These are phyloP conservation scores for Podospora pseudoanserina DNA, from an alignment of 495 filamentous ascomycete genomes.

Conservation along the genomic window DNA sequence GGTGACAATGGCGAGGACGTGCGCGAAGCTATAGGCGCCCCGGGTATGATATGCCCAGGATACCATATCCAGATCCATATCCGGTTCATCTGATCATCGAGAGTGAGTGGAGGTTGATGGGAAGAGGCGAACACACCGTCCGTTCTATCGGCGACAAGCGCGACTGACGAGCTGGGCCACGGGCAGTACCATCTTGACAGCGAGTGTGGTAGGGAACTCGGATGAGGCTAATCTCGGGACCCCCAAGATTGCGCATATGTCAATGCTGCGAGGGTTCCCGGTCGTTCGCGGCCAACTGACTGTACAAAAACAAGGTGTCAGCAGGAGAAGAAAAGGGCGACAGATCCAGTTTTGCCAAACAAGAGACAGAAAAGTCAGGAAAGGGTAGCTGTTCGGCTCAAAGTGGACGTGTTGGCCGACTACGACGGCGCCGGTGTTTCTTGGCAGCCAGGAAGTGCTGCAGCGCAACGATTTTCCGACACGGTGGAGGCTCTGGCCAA, in stretches of 20 bases:
- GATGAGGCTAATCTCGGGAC: constrained; percentile 29
- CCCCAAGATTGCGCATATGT: constrained; percentile 45
- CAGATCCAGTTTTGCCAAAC: not conserved
- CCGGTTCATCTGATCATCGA: constrained; percentile 18
- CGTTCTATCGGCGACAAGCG: constrained; percentile 20
- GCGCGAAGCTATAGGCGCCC: not conserved
- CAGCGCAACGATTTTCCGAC: constrained; percentile 12
- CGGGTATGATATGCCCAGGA: not conserved
- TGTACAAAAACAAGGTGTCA: constrained; percentile 1
- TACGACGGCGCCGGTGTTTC: constrained; percentile 17
- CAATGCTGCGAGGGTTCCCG: constrained; percentile 35
- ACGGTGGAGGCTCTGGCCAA: constrained; percentile 29
- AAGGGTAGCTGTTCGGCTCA: constrained; percentile 9
- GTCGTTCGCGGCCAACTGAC: not conserved
- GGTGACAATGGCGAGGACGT: not conserved
- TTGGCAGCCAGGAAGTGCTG: constrained; percentile 24
- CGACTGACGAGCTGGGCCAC: constrained; percentile 25
- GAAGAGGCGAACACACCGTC: constrained; percentile 6
- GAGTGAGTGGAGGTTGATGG: not conserved
- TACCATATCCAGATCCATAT: not conserved
- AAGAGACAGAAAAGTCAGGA: not conserved
- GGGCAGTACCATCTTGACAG: constrained; percentile 22
- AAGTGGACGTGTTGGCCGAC: constrained; percentile 1
- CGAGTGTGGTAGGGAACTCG: constrained; percentile 19
- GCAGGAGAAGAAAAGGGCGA: not conserved